Conservation (phyloP, 2,329 filamentous ascomycete genomes). For the Emergomyces orientalis region DNA sequence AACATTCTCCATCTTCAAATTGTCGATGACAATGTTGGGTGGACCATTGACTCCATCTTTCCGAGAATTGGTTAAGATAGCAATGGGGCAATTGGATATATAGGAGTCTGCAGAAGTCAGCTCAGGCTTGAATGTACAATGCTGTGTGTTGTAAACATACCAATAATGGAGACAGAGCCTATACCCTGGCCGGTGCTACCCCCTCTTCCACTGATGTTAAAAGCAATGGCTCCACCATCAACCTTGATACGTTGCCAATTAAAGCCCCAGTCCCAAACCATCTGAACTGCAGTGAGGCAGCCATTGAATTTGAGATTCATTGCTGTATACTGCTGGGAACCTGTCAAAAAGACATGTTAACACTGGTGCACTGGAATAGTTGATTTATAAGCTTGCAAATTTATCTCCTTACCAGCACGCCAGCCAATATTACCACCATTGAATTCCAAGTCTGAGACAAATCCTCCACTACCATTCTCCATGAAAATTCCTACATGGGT, state of each 20-base stretch:
- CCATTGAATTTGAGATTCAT: constrained; percentile 7
- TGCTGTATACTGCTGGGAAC: constrained; percentile 5
- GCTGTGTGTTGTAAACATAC: no score
- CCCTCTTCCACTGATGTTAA: background rate
- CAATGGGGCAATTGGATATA: constrained; percentile 6
- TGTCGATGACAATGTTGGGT: constrained; percentile 36
- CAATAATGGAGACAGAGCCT: constrained; percentile 5
- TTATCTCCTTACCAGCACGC: constrained; percentile 4
- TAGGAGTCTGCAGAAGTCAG: background rate
- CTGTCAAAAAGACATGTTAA: background rate
- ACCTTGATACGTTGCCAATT: constrained; percentile 7
- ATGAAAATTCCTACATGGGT: constrained; percentile 19
- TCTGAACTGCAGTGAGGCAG: constrained; percentile 7
- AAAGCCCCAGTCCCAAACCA: constrained; percentile 7
- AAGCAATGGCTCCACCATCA: constrained; percentile 6
- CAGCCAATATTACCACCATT: constrained; percentile 49
- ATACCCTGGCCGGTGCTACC: background rate
- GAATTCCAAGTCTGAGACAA: constrained; percentile 50
- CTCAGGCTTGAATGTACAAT: background rate
- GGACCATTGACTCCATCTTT: background rate
- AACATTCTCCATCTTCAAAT: constrained; percentile 42
- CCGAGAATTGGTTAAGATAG: constrained; percentile 27
- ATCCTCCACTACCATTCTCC: constrained; percentile 44
- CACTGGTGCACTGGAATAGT: background rate
- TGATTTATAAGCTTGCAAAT: background rate